A percentile compares a stretch with the other conserved stretches of the same genome.
phyloP scores from a whole-genome alignment of 805 yeast species.

The Teunomyces panamensis region DNA sequence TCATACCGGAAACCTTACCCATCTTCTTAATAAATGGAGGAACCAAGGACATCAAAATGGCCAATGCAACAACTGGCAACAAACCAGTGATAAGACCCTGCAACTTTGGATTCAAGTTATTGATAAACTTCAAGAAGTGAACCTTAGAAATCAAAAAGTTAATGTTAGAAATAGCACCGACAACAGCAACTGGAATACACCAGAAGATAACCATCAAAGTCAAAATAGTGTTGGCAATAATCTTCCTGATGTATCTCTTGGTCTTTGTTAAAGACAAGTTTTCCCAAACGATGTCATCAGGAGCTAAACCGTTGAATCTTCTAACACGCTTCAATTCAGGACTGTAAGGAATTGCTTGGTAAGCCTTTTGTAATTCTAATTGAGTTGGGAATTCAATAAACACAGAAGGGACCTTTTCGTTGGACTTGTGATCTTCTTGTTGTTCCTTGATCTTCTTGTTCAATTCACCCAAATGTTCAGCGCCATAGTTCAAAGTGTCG shows the following conservation, averaged over 20 bases:
- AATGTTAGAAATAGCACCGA: slow-evolving; percentile 30
- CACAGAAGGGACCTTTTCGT: slow-evolving; percentile 61
- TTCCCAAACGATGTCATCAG: slow-evolving; percentile 83
- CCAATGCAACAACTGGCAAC: slow-evolving; percentile 25
- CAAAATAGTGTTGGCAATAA: slow-evolving; percentile 61
- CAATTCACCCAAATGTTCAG: slow-evolving; percentile 63
- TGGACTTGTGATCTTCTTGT: slow-evolving; percentile 53
- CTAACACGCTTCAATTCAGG: slow-evolving; percentile 45
- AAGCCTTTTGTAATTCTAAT: slow-evolving; percentile 84
- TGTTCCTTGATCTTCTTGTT: slow-evolving; percentile 59
- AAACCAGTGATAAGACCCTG: slow-evolving; percentile 28
- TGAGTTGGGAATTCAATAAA: slow-evolving; percentile 82
- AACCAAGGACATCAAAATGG: slow-evolving; percentile 26
- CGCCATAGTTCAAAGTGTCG: slow-evolving; percentile 72
- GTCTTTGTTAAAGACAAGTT: slow-evolving; percentile 60
- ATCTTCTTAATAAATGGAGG: slow-evolving; percentile 26
- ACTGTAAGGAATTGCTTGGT: slow-evolving; percentile 70
- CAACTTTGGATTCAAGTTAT: slow-evolving; percentile 21
- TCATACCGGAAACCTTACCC: slow-evolving; percentile 24
- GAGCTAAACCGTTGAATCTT: slow-evolving; percentile 61
- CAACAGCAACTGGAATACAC: slow-evolving; percentile 57
- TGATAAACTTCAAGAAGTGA: slow-evolving; percentile 21
- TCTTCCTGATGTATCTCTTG: slow-evolving; percentile 54
- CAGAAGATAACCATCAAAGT: slow-evolving; percentile 72
- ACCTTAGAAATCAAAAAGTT: slow-evolving; percentile 22